Evolutionary conservation across 306 rosid species (phyloP).

Genomic region (Prunus armeniaca): DNA sequence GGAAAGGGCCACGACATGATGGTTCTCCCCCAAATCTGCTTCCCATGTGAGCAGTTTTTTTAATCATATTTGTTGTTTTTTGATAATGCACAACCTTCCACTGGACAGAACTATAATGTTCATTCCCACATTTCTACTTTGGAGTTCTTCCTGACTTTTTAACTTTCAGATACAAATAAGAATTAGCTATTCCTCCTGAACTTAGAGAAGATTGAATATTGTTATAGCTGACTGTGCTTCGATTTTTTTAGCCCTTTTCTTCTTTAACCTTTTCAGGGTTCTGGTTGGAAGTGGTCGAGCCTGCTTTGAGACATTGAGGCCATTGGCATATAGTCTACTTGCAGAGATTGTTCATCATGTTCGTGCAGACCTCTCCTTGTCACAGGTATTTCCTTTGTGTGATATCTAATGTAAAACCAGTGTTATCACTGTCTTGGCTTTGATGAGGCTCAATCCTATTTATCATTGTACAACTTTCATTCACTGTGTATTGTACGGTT

Average conservation of each 20-base stretch:
- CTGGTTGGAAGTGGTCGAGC: slow-evolving; percentile 96
- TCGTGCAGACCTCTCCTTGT: slow-evolving; percentile 79
- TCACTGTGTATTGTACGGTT: neutral
- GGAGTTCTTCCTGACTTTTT: neutral
- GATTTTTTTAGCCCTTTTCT: slow-evolving; percentile 24
- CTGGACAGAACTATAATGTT: neutral
- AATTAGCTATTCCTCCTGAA: neutral
- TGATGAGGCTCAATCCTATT: slow-evolving; percentile 13
- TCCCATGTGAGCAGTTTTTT: neutral
- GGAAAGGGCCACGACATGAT: neutral
- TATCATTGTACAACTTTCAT: neutral
- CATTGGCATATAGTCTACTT: slow-evolving; percentile 93
- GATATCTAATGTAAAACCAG: neutral
- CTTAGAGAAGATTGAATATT: neutral
- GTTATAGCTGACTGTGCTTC: neutral
- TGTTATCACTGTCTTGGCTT: slow-evolving; percentile 4
- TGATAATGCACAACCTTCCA: neutral
- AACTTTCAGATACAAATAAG: neutral
- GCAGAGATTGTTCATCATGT: slow-evolving; percentile 99
- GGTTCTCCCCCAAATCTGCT: neutral
- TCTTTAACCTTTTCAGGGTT: slow-evolving; percentile 53
- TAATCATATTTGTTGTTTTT: neutral
- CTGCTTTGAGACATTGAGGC: slow-evolving; percentile 95
- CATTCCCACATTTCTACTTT: neutral
- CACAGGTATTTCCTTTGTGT: slow-evolving; percentile 57